Percentiles rank a stretch among this genome's conserved stretches.
phyloP scores from a whole-genome alignment of 2,329 filamentous ascomycete genomes.

The Fusarium napiforme region DNA sequence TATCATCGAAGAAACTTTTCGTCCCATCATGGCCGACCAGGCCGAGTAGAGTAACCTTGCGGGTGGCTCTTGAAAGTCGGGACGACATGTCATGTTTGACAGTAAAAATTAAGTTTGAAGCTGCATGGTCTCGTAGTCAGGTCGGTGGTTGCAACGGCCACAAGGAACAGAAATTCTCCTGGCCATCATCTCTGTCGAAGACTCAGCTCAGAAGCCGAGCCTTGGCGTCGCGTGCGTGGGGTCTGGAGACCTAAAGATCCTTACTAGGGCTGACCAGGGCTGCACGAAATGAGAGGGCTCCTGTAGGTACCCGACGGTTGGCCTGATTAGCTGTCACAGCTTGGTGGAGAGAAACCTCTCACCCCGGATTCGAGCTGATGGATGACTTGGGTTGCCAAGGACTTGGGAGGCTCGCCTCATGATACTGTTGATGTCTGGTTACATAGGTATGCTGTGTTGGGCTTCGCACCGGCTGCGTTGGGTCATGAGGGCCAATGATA shows the following conservation, averaged over 20 bases:
- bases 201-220: slow-evolving; percentile 21
- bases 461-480: slow-evolving; percentile 17
- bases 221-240: slow-evolving; percentile 40
- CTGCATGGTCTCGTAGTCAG: slow-evolving; percentile 9
- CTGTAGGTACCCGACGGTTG: slow-evolving; percentile 37
- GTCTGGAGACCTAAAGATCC: slow-evolving; percentile 19
- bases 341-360: slow-evolving; percentile 38
- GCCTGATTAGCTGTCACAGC: slow-evolving; percentile 38
- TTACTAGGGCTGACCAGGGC: slow-evolving; percentile 39
- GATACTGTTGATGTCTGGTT: slow-evolving; percentile 25
- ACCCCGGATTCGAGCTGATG: slow-evolving; percentile 41
- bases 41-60: not conserved
- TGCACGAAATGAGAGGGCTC: slow-evolving; percentile 33
- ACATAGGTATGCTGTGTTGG: slow-evolving; percentile 7
- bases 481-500: slow-evolving; percentile 20
- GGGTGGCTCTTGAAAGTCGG: not conserved
- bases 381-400: slow-evolving; percentile 20
- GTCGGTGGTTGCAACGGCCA: slow-evolving; percentile 5
- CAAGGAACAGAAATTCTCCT: not conserved
- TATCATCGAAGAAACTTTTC: not conserved
- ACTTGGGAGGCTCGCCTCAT: slow-evolving; percentile 4
- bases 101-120: slow-evolving; percentile 4
- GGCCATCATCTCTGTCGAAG: slow-evolving; percentile 1
- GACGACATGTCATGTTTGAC: slow-evolving; percentile 2
- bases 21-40: not conserved